Evolutionary conservation across 495 filamentous ascomycete genomes (phyloP).

Genomic region (Podospora sp.): DNA sequence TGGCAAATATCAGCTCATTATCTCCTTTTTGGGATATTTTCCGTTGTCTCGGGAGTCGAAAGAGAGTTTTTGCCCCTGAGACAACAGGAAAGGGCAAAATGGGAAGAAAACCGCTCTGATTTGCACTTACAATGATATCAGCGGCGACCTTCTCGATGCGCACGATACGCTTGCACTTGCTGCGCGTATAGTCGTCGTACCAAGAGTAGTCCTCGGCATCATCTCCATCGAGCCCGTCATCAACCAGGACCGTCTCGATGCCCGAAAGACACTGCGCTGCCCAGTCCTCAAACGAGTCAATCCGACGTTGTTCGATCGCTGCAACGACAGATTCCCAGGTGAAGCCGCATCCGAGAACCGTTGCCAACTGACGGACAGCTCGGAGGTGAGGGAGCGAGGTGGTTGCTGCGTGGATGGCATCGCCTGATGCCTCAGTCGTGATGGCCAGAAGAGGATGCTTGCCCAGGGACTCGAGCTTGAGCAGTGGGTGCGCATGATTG

Average conservation of each 20-base stretch:
- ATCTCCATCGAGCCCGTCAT: conserved; percentile 69
- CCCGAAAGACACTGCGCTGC: conserved; percentile 67
- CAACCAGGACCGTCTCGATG: conserved; percentile 75
- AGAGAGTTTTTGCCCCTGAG: too few relatives aligned
- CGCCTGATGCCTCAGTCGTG: conserved; percentile 72
- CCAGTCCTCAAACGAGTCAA: conserved; percentile 61
- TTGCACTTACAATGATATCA: conserved; percentile 62
- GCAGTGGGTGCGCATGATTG: conserved; percentile 77
- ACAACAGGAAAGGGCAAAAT: too few relatives aligned
- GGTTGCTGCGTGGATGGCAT: conserved; percentile 58
- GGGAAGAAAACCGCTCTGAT: too few relatives aligned
- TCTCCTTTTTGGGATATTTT: too few relatives aligned
- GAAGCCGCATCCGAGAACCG: conserved; percentile 60
- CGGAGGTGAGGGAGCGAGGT: conserved; percentile 70
- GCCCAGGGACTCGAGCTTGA: conserved; percentile 38
- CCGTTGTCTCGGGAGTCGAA: too few relatives aligned
- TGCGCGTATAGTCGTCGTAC: conserved; percentile 68
- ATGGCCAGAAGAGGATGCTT: conserved; percentile 67
- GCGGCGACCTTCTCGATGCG: conserved; percentile 80
- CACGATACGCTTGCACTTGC: conserved; percentile 73
- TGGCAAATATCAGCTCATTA: too few relatives aligned
- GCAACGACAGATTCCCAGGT: conserved; percentile 66
- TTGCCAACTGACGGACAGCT: conserved; percentile 68
- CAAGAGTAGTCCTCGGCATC: conserved; percentile 64
- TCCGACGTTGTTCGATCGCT: conserved; percentile 57